Conservation (phyloP, 2,329 filamentous ascomycete genomes). For the Neofusicoccum cordaticola region DNA sequence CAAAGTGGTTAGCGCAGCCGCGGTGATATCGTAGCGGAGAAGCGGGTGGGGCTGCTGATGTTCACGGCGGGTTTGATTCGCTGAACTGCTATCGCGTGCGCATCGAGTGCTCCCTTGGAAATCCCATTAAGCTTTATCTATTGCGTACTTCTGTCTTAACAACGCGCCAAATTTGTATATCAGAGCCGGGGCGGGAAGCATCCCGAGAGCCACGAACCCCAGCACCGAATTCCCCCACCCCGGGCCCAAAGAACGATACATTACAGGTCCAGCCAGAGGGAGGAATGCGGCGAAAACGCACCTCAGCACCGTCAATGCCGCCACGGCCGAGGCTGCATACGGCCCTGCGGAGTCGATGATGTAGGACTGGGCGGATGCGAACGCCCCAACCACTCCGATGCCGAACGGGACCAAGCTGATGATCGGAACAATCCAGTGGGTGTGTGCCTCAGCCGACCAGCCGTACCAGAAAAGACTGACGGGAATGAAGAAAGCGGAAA, state of each 20-base stretch:
- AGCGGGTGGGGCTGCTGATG: neutral
- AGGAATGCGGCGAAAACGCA: conserved; percentile 20
- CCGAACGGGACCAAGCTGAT: neutral
- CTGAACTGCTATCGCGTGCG: neutral
- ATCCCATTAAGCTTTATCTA: neutral
- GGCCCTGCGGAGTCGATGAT: conserved; percentile 34
- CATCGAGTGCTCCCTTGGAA: neutral
- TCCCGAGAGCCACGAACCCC: conserved; percentile 65
- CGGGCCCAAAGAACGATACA: conserved; percentile 20
- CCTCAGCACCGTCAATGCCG: conserved; percentile 26
- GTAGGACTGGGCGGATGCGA: conserved; percentile 26
- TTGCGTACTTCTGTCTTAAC: conserved; percentile 38
- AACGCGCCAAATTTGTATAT: conserved; percentile 65
- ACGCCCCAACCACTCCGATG: neutral
- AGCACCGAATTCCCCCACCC: conserved; percentile 47
- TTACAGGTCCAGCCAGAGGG: conserved; percentile 22
- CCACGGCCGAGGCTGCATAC: conserved; percentile 35
- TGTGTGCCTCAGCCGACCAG: neutral
- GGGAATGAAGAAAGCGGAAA: conserved; percentile 28
- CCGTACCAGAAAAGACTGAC: conserved; percentile 44
- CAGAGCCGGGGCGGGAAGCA: conserved; percentile 66
- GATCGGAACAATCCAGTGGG: neutral
- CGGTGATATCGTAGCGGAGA: neutral
- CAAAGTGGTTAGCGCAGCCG: neutral
- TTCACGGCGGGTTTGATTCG: neutral